Conservation (phyloP, 495 filamentous ascomycete species). For the Glutinoglossum americanum region DNA sequence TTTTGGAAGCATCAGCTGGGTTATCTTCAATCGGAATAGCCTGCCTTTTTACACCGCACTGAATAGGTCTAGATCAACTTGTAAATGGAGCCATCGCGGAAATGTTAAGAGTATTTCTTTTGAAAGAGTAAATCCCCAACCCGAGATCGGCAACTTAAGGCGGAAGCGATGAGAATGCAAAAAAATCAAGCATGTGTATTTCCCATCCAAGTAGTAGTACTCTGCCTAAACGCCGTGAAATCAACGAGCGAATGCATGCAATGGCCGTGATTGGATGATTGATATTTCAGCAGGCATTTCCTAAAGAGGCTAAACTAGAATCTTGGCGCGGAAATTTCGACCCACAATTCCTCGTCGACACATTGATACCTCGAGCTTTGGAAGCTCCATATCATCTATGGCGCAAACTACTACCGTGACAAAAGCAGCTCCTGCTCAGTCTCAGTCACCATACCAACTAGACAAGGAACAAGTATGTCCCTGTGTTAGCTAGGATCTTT, state of each 20-base stretch:
- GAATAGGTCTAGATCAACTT: too few species aligned
- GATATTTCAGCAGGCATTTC: background rate
- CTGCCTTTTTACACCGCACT: too few species aligned
- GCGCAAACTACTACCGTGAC: background rate
- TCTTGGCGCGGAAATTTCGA: background rate
- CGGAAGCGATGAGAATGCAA: too few species aligned
- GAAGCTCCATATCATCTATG: background rate
- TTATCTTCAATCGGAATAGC: too few species aligned
- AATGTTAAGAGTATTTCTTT: too few species aligned
- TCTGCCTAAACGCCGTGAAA: background rate
- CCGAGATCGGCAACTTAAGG: too few species aligned
- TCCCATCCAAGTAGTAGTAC: too few species aligned
- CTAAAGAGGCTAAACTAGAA: background rate
- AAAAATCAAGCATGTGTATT: too few species aligned
- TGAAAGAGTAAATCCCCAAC: too few species aligned
- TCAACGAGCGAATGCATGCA: background rate
- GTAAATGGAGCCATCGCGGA: too few species aligned
- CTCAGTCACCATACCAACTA: constrained; percentile 33
- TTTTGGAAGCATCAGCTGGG: too few species aligned
- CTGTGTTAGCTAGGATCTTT: background rate
- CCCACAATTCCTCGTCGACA: background rate
- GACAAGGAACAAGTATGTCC: constrained; percentile 34
- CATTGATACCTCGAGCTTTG: background rate
- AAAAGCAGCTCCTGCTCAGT: constrained; percentile 6
- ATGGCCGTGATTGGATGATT: background rate